Evolutionary conservation across 1,284 basidiomycete species (phyloP).

Genomic region (Microbotryum silenes-acaulis): DNA sequence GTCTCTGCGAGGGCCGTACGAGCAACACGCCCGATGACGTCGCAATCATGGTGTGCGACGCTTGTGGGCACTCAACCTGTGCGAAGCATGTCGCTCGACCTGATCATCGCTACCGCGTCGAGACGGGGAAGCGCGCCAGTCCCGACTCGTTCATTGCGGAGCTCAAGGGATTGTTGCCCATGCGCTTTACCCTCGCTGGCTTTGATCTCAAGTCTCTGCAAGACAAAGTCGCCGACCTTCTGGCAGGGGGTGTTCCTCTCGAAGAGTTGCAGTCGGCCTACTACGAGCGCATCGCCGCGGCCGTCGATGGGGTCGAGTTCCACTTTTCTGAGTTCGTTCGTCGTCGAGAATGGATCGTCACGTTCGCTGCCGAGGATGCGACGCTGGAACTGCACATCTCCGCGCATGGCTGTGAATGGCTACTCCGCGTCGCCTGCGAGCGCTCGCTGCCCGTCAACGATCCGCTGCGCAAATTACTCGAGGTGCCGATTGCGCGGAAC

Average conservation of each 20-base stretch:
- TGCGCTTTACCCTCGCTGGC: conserved; percentile 63
- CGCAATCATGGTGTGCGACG: conserved; percentile 57
- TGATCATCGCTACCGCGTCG: conserved; percentile 64
- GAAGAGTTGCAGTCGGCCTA: conserved; percentile 7
- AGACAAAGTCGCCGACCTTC: conserved; percentile 6
- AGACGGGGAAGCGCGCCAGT: conserved; percentile 43
- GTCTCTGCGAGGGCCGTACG: conserved; percentile 78
- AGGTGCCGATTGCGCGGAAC: conserved; percentile 71
- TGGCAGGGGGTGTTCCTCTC: conserved; percentile 5
- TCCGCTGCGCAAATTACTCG: conserved; percentile 64
- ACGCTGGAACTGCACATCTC: conserved; percentile 69
- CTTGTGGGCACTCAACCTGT: conserved; percentile 74
- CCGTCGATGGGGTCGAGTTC: conserved; percentile 56
- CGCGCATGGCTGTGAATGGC: conserved; percentile 74
- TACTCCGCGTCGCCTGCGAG: conserved; percentile 54
- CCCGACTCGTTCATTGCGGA: conserved; percentile 65
- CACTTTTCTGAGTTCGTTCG: conserved; percentile 79
- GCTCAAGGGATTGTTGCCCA: conserved; percentile 74
- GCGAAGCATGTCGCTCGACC: conserved; percentile 80
- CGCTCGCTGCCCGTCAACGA: conserved; percentile 55
- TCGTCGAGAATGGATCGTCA: conserved; percentile 76
- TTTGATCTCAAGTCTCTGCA: conserved; percentile 40
- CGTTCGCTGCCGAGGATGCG: conserved; percentile 66
- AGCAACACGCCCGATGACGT: conserved; percentile 59
- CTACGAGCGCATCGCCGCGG: conserved; percentile 38